Base-by-base conservation (phyloP, 371 early-diverging fungal species). In the Mortierella sp. region DNA sequence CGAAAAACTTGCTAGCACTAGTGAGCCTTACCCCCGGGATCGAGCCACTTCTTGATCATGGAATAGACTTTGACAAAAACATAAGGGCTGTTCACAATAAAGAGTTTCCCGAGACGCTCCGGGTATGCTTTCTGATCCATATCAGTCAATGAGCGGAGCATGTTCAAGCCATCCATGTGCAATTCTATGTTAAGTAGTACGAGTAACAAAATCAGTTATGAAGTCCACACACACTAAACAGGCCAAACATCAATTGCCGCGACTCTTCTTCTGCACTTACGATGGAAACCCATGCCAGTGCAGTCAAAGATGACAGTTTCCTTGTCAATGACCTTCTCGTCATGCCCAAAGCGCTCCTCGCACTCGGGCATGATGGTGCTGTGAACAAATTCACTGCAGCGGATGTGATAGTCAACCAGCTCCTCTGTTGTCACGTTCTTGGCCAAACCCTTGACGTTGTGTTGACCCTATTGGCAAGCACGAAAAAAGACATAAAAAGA, bases 261-360 rank as follows among this genome's bases (percentile, higher is more conserved):
- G 21, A 26, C 34, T 8, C 23, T 15, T 5, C 1, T 30, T 39
- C 14, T 24, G 6, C 14, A 47, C 86, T 75, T 82, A 87, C 89
- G 89, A 64, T 86, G 83, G 80, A 88, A 88, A 11, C 89, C 87
- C 88, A 93, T 89, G 58, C 91, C 93, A 11, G 90, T 88, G 75
- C 92, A 88, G 65, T 95, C 95, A 65, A 95, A 92, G 56, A 95
- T 90, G 51, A 93, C 93, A 0, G 90, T 90, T 72, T 93, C 93
- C 70, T 90, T 85, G 49, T 89, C 88, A 56, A 95, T 88, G 41
- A 80, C 75, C 52, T 81, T 83, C 64, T 75, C 69, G 14, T 75
- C 75, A 4, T 60, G 52, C 27, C 90, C 91, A 11, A 90, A 85
- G 30, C 80, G 70, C 66, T 85, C 82, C 43, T 90, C 87, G 50